Conservation (phyloP, 1,139 yeast genomes). For the Suhomyces choctaworum region DNA sequence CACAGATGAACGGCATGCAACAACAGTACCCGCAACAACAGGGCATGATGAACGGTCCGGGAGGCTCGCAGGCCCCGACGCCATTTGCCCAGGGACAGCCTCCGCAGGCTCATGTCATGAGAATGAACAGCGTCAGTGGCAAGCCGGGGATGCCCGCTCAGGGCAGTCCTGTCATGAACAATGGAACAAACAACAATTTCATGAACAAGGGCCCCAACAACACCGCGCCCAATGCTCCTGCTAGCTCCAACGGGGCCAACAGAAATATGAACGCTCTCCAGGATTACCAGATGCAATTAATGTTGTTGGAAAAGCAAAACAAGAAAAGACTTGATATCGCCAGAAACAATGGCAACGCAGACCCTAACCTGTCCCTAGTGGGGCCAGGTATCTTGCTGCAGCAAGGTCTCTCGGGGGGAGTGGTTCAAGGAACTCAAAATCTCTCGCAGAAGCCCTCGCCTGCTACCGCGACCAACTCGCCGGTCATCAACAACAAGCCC, state of each 20-base stretch:
- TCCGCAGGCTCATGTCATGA: conserved; percentile 18
- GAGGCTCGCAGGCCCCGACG: conserved; percentile 9
- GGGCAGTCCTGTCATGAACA: conserved; percentile 14
- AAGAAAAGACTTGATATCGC: conserved; percentile 60
- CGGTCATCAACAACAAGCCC: conserved; percentile 36
- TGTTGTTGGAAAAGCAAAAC: conserved; percentile 71
- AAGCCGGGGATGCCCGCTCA: conserved; percentile 11
- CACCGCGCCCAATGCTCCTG: conserved; percentile 8
- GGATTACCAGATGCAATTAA: conserved; percentile 75
- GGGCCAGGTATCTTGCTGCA: conserved; percentile 25
- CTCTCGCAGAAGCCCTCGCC: conserved; percentile 29
- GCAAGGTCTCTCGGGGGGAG: conserved; percentile 6
- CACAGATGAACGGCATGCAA: conserved; percentile 19
- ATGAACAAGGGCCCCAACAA: conserved; percentile 6
- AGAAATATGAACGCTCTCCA: conserved; percentile 52
- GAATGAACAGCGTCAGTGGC: conserved; percentile 19
- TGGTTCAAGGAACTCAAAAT: conserved; percentile 4
- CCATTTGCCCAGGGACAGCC: conserved; percentile 11
- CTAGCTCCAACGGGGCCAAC: conserved; percentile 13
- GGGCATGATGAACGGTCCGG: conserved; percentile 11
- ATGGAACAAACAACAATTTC: conserved; percentile 11
- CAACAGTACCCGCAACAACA: conserved; percentile 18
- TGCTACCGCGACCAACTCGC: conserved; percentile 30
- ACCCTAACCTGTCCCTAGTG: conserved; percentile 11
- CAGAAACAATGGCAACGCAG: conserved; percentile 33